Evolutionary conservation across 345 rosid species (phyloP).

Genomic region (Citrus medica): DNA sequence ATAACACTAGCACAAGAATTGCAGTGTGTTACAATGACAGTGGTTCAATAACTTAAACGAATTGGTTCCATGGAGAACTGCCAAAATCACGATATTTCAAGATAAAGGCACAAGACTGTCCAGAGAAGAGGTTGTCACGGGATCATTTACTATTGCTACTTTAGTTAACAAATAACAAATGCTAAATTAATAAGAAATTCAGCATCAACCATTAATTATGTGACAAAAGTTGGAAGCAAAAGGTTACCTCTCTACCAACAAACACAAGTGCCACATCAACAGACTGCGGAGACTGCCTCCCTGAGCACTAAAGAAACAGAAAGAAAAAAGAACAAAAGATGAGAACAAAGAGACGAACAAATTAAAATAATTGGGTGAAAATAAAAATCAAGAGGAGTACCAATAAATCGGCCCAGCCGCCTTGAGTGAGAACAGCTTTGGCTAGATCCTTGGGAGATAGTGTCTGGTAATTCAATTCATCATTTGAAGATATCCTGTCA

Average conservation of each 20-base stretch:
- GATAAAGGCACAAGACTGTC: too few species aligned
- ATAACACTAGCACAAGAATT: neutral
- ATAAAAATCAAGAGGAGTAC: constrained; percentile 26
- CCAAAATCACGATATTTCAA: too few species aligned
- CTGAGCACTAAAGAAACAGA: constrained; percentile 50
- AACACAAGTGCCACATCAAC: constrained; percentile 80
- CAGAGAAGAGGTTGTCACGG: too few species aligned
- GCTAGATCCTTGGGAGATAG: constrained; percentile 73
- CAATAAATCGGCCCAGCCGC: constrained; percentile 84
- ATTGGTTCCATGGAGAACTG: neutral
- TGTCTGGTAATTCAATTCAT: constrained; percentile 64
- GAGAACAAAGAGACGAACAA: neutral
- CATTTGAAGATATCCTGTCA: neutral
- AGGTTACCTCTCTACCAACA: constrained; percentile 80
- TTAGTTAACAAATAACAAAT: neutral
- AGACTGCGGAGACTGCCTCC: constrained; percentile 45
- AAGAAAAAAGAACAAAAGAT: neutral
- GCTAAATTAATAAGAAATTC: neutral
- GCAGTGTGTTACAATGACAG: neutral
- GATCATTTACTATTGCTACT: too few species aligned
- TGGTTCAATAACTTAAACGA: neutral
- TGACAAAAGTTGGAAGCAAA: neutral
- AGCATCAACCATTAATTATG: neutral
- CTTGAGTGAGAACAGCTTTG: constrained; percentile 54
- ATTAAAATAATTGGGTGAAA: neutral